These are phyloP conservation scores for Candida buenavistaensis DNA, from an alignment of 1,139 yeast genomes.

Conservation along the genomic window DNA sequence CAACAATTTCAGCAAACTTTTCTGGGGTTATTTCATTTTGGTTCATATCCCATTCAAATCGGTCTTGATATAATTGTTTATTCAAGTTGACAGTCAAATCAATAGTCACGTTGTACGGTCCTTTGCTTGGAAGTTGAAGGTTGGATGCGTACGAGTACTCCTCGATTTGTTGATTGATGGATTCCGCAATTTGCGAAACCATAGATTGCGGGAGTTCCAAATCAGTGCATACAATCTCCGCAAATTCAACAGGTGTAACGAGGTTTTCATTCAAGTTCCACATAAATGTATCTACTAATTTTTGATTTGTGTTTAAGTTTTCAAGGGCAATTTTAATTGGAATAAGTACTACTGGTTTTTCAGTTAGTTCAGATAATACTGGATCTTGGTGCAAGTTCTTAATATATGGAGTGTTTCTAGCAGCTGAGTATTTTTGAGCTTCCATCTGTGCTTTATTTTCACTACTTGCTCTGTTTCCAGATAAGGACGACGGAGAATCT, in stretches of 20 bases:
- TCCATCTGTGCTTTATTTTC: slow-evolving; percentile 26
- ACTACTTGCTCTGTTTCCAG: slow-evolving; percentile 6
- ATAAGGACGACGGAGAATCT: slow-evolving; percentile 36
- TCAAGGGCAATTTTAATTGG: slow-evolving; percentile 82
- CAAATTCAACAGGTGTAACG: slow-evolving; percentile 83
- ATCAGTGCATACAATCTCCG: slow-evolving; percentile 76
- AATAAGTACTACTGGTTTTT: slow-evolving; percentile 50
- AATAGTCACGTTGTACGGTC: slow-evolving; percentile 74
- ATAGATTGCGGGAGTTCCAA: slow-evolving; percentile 70
- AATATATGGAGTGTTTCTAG: slow-evolving; percentile 32
- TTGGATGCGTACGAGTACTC: slow-evolving; percentile 59
- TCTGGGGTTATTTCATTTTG: slow-evolving; percentile 76
- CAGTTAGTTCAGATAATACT: slow-evolving; percentile 27
- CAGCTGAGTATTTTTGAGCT: slow-evolving; percentile 37
- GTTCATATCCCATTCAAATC: slow-evolving; percentile 89
- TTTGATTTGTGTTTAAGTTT: slow-evolving; percentile 55
- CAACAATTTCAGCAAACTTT: slow-evolving; percentile 76
- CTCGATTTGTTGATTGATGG: slow-evolving; percentile 78
- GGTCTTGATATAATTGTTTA: slow-evolving; percentile 84
- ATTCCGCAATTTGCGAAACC: slow-evolving; percentile 64
- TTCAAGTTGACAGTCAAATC: slow-evolving; percentile 83
- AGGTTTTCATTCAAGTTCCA: slow-evolving; percentile 86
- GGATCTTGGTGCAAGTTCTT: slow-evolving; percentile 24
- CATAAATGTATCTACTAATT: slow-evolving; percentile 78
- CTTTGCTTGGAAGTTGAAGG: slow-evolving; percentile 63